phyloP scores from a whole-genome alignment of 1,284 basidiomycete genomes.

The Trametes hirsuta region DNA sequence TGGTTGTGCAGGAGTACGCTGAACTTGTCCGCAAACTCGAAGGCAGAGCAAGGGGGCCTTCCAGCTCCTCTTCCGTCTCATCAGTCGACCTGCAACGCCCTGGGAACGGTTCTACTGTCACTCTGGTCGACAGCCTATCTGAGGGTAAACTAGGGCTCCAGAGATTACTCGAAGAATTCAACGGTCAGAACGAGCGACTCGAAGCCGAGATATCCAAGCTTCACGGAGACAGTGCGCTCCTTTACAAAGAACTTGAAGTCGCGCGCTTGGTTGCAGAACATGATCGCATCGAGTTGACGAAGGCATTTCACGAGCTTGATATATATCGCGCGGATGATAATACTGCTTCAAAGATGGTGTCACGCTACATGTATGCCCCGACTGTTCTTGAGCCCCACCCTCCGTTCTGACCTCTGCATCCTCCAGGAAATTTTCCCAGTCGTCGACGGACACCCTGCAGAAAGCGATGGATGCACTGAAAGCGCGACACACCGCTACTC shows the following conservation, averaged over 20 bases:
- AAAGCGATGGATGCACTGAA: constrained; percentile 62
- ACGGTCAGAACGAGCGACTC: constrained; percentile 48
- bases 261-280: constrained; percentile 48
- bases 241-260: constrained; percentile 48
- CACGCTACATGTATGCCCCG: constrained; percentile 75
- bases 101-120: constrained; percentile 28
- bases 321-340: constrained; percentile 70
- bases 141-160: constrained; percentile 54
- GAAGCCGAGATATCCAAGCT: constrained; percentile 49
- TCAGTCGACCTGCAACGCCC: constrained; percentile 18
- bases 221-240: constrained; percentile 46
- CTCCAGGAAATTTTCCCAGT: constrained; percentile 83
- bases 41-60: constrained; percentile 39
- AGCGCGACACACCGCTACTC: constrained; percentile 65
- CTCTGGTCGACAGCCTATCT: constrained; percentile 46
- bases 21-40: constrained; percentile 66
- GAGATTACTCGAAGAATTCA: constrained; percentile 53
- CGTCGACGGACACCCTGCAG: constrained; percentile 73
- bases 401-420: neutral
- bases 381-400: neutral
- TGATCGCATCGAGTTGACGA: constrained; percentile 49
- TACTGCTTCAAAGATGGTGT: constrained; percentile 83
- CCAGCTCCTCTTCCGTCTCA: constrained; percentile 17
- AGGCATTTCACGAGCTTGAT: constrained; percentile 59
- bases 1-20: constrained; percentile 70